Conservation (phyloP, 768 basidiomycete genomes). For the Hypholoma fasciculare region DNA sequence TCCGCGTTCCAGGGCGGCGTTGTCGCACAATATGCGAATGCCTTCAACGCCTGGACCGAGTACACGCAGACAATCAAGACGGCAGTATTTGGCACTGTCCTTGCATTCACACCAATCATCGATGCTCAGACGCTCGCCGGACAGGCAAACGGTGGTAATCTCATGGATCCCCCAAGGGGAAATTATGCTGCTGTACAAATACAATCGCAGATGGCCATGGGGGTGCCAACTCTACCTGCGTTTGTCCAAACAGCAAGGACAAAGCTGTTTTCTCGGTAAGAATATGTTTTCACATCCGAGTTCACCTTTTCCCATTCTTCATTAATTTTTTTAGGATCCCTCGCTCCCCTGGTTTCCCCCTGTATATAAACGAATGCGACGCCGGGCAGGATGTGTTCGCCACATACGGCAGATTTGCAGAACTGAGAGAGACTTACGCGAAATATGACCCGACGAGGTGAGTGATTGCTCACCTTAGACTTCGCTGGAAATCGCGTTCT, state of each 20-base stretch:
- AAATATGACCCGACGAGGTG: constrained; percentile 47
- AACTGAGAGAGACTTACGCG: constrained; percentile 34
- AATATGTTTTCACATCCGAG: neutral
- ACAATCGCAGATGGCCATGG: constrained; percentile 25
- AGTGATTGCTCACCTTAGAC: constrained; percentile 2
- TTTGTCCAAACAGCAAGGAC: constrained; percentile 24
- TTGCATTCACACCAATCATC: constrained; percentile 39
- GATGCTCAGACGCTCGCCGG: constrained; percentile 34
- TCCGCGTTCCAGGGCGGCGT: constrained; percentile 35
- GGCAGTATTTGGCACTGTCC: constrained; percentile 24
- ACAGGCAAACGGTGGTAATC: constrained; percentile 34
- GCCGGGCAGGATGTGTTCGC: constrained; percentile 35
- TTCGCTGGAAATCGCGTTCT: too few species aligned
- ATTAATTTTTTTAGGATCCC: constrained; percentile 27
- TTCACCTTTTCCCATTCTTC: neutral
- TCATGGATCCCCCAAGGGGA: constrained; percentile 34
- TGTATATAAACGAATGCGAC: constrained; percentile 43
- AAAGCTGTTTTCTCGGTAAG: constrained; percentile 30
- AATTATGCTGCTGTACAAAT: constrained; percentile 36
- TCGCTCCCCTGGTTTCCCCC: constrained; percentile 35
- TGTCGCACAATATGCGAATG: constrained; percentile 28
- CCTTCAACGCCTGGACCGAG: constrained; percentile 30
- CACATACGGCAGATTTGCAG: constrained; percentile 38
- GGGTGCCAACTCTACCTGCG: constrained; percentile 18
- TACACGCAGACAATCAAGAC: constrained; percentile 24